Base-by-base conservation (phyloP, 116 monocot genomes). In the Iris pallida region DNA sequence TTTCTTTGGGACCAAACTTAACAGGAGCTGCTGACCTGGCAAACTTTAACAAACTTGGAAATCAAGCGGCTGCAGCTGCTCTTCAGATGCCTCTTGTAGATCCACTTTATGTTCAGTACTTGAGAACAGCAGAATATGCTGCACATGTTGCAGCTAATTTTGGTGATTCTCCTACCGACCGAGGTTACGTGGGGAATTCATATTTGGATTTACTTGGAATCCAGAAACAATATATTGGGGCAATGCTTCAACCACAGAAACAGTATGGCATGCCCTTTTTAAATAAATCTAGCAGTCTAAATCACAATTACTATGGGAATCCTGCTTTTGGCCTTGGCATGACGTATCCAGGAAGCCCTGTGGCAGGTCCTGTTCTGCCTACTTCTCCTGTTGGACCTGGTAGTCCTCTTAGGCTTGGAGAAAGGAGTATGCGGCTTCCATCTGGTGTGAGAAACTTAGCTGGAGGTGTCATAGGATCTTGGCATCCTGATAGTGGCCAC, bases 361-460 rank as follows among this genome's bases (percentile, higher is more conserved):
- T 89, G 18, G 57, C 73, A 59, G 78, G 75, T 71, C 72, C 90
- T 65, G 17, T 85, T 58, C 79, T 64, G 53, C 75, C 77, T 64
- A 40, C 64, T 64, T 78, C 90, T 20, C 80, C 76, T 46, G 66
- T 61, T 68, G 85, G 83, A 47, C 80, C 78, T 43, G 86, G 80
- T 63, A 90, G 90, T 69, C 85, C 90, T 48, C 71, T 88, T 42
- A 75, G 87, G 71, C 90, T 81, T 61, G 75, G 75, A 73, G 91
- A 95, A 8, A 47, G 72, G 6, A 81, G n/a, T 49, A 49, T 91
- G 68, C 83, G 74, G 14, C 73, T 82, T 60, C 73, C 84, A 70
- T 75, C 82, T 57, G 73, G 70, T 17, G 69, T 89, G 77, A 84
- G 89, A 71, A 89, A 87, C 54, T 59, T 89, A 8, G 54, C 16